Evolutionary conservation across 768 basidiomycete species (phyloP), one percentile per base, ranked within the genome.

Genomic region (Sarcodon aspratus): DNA sequence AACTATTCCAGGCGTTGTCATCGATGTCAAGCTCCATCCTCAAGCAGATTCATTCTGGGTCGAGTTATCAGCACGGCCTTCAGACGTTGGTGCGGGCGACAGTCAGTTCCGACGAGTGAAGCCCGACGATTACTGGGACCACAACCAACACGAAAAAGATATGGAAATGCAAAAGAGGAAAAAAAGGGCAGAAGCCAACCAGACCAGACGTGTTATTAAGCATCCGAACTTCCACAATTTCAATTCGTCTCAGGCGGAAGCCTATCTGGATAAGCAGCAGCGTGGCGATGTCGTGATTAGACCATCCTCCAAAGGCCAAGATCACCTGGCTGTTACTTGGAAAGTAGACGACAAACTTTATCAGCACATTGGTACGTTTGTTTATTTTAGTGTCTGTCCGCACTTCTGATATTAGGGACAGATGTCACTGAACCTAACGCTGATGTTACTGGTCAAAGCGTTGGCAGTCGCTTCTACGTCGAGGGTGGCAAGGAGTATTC

Each of bases 151-250:
- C 55, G 75, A 79, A 31, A 78, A 78, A 52, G 86, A 93, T 59
- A 63, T 67, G 54, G 86, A 92, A 52, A 67, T 89, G 54, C 68
- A 85, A 52, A 78, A 75, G 18, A 76, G 89, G 54, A 94, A 89
- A 68, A 94, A 91, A 69, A 73, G 88, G 44, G 80, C 87, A 1
- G 85, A 91, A 59, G 82, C 79, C 8, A 85, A 88, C 56, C 75
- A 78, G 52, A 77, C 80, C 34, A 78, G 90, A 51, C 74, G 95
- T 21, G 80, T 95, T 47, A 89, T 99, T 69, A 92, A 97, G 62
- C 96, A 99, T 63, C 96, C 95, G 2, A 93, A 95, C 64, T 99
- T 97, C 78, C 88, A 94, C 61, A 91, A 96, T 59, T 82, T 95
- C 72, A 94, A 90, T 54, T 81, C 88, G 7, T 69, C 75, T 11